These are phyloP conservation scores for Citrus trifoliata DNA, from an alignment of 345 rosid genomes.

Conservation along the genomic window DNA sequence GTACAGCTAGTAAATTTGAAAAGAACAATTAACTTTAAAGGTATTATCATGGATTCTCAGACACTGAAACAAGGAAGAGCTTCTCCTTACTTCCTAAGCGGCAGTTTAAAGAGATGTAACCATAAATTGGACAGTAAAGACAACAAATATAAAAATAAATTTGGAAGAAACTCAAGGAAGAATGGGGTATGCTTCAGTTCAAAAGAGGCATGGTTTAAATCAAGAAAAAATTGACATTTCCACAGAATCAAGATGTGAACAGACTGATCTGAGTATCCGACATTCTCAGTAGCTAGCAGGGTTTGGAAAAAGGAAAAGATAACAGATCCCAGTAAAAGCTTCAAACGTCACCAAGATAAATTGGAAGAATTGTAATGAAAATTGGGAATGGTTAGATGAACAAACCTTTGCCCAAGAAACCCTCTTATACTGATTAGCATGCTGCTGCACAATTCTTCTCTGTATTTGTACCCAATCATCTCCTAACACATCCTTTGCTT, in stretches of 20 bases:
- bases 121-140: not conserved
- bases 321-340: not conserved
- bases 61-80: not conserved
- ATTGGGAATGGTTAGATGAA: not conserved
- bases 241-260: not conserved
- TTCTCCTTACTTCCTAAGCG: not conserved
- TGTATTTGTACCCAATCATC: constrained; percentile 99
- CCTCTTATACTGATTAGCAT: constrained; percentile 96
- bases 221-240: not conserved
- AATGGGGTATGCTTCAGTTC: not conserved
- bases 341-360: not conserved
- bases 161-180: not conserved
- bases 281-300: not conserved
- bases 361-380: not conserved
- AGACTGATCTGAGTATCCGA: not conserved
- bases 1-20: not conserved
- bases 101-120: not conserved
- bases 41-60: not conserved
- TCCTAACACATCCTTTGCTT: constrained; percentile 89
- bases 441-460: constrained; percentile 90
- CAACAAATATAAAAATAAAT: not conserved
- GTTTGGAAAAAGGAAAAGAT: not conserved
- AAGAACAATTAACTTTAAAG: not conserved
- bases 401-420: constrained; percentile 94
- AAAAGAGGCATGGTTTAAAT: not conserved